Base-by-base conservation (phyloP, 305 asterid genomes). In the Fraxinus platypoda region DNA sequence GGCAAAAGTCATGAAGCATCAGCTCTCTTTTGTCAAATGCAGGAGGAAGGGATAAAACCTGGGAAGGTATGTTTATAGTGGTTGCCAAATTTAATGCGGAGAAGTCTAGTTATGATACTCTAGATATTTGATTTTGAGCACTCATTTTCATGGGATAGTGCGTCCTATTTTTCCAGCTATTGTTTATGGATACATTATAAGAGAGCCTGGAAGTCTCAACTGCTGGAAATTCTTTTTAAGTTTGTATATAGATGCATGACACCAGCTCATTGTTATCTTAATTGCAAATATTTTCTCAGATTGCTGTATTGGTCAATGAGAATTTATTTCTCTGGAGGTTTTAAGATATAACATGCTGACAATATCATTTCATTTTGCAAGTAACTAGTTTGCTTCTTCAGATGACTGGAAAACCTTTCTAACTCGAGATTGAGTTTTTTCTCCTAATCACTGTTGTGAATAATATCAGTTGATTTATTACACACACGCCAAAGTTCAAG, bases 31-130 rank as follows among this genome's bases (percentile, higher is more conserved):
- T 84, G 81, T 66, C 90, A 89, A 88, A 94, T 95, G 99, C 95
- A 85, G 89, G 92, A 89, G 86, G 95, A 91, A 90, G 97, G 97
- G 87, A 93, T 95, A 85, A 88, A 85, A 85, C 95, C 93, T n/a
- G 98, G 98, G 35, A 87, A 81, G 95, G 99, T 95, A 88, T 21
- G 90, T 81, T 25, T 35, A 71, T 85, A 49, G 72, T 72, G 66
- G 37, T 46, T 72, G 15, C 83, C 23, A 71, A 25, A 33, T 37
- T 33, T 72, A 72, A 71, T 52, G 23, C 15, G 41, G n/a, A 54
- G 17, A 49, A 43, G 52, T 73, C 23, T 54, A 23, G 41, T 4
- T 34, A 28, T 46, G 71, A 66, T 46, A 49, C 43, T 70, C 41
- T 34, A 66, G 74, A 66, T 66, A 66, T 66, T 66, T 26, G 74